A percentile compares a stretch with the other conserved stretches of the same genome.
phyloP scores from a whole-genome alignment of 345 rosid genomes.

The Populus euphratica region DNA sequence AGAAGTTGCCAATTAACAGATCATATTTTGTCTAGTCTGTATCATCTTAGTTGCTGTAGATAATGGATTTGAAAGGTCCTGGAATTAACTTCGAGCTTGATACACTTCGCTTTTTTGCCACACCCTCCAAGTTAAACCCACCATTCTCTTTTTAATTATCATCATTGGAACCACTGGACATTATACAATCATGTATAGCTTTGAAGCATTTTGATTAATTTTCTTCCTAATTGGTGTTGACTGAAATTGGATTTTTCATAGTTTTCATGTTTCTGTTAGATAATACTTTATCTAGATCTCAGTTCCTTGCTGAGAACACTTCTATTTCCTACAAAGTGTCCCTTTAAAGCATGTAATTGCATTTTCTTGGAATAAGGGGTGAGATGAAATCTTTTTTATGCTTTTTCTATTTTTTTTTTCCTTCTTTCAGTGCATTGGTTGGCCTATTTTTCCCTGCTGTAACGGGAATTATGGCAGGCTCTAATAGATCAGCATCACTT shows the following conservation, averaged over 20 bases:
- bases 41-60: not conserved
- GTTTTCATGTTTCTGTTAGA: not conserved
- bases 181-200: not conserved
- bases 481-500: conserved; percentile 91
- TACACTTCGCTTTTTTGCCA: not conserved
- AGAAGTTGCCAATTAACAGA: not conserved
- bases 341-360: not conserved
- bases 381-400: not conserved
- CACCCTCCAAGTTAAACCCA: not conserved
- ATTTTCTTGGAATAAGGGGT: not conserved
- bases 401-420: conserved; percentile 7
- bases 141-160: not conserved
- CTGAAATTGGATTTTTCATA: not conserved
- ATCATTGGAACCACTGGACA: not conserved
- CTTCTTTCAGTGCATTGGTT: conserved; percentile 67
- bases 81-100: not conserved
- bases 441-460: conserved; percentile 99
- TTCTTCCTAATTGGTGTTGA: not conserved
- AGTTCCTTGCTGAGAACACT: not conserved
- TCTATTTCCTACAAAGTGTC: not conserved
- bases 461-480: conserved; percentile 99
- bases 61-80: not conserved
- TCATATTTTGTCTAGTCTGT: not conserved
- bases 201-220: not conserved
- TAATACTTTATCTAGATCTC: not conserved